Base-by-base conservation (phyloP, 441 rosid species). In the Metrosideros polymorpha region DNA sequence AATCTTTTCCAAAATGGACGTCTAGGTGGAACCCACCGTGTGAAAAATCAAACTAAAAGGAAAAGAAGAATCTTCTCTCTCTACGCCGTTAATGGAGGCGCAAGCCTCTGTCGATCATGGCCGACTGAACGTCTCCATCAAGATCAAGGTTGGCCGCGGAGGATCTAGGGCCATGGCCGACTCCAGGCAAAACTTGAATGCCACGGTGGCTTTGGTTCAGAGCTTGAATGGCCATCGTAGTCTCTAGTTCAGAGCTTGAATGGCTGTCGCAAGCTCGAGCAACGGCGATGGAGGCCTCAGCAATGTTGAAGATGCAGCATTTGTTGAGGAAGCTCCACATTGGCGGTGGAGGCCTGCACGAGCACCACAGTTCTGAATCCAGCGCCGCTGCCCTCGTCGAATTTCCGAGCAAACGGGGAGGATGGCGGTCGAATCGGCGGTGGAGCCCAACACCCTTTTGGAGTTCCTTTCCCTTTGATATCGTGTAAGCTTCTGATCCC, bases 281-380 rank as follows among this genome's bases (percentile, higher is more conserved):
- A 57, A 32, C 27, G 32, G 32, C 63, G 9, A 57, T n/a, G 63
- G 63, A n/a, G 32, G 9, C 9, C 32, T 57, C 18, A 57, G 18
- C 86, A 77, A 97, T 97, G 98, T 90, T 98, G 92, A 96, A 92
- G 92, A 92, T 97, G 98, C 96, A 94, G 92, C 95, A 94, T 94
- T 93, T 96, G 59, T 91, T 93, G 6, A 91, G 96, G 86, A 97
- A 97, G 88, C 95, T 97, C 88, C 99, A 97, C 92, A 95, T 96
- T 92, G 97, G 98, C 71, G 90, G 97, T 77, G 85, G 87, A 82
- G 96, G 94, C 86, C 85, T 93, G 53, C 91, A 89, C 51, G 98
- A 94, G 49, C 96, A 91, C 83, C 96, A 92, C 83, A 88, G 52
- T 18, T 52, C 63, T 30, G 3, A 88, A 88, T 27, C 88, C 95